Evolutionary conservation across 352 stramenopile species (phyloP).

Genomic region (Globisporangium viniferum): DNA sequence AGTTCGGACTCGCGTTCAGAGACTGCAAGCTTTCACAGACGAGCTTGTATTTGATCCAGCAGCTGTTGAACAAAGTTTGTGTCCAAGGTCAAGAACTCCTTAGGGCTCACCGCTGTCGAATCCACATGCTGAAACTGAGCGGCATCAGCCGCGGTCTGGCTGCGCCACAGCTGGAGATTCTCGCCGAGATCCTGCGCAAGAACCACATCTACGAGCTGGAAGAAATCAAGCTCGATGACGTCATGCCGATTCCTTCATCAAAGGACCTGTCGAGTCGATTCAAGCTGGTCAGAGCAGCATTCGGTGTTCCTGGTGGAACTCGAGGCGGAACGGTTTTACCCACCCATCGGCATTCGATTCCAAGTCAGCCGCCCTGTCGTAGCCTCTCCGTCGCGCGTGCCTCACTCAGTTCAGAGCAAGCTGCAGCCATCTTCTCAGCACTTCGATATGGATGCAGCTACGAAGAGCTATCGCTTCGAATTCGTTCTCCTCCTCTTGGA

Average conservation of each 20-base stretch:
- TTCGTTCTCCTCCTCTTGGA: not conserved
- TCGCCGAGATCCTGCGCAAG: slow-evolving; percentile 4
- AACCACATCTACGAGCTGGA: not conserved
- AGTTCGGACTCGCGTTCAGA: not conserved
- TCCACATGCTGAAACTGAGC: not conserved
- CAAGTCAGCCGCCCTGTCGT: not conserved
- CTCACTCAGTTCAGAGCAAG: not conserved
- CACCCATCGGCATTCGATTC: not conserved
- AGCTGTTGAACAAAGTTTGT: not conserved
- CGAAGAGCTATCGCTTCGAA: not conserved
- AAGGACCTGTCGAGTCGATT: not conserved
- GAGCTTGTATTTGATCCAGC: not conserved
- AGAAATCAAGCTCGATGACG: not conserved
- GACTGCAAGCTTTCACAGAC: not conserved
- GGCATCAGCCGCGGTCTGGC: not conserved
- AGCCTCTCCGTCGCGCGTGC: not conserved
- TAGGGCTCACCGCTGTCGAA: not conserved
- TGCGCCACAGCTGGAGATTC: not conserved
- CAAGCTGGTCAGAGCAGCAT: not conserved
- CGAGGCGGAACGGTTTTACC: too few relatives aligned
- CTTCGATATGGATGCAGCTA: slow-evolving; percentile 3
- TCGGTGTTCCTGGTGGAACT: not conserved
- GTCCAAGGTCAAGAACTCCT: not conserved
- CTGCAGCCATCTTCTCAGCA: not conserved
- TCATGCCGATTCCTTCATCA: not conserved